Base-by-base conservation (phyloP, 2,329 filamentous ascomycete species). In the Aureobasidium namibiae region DNA sequence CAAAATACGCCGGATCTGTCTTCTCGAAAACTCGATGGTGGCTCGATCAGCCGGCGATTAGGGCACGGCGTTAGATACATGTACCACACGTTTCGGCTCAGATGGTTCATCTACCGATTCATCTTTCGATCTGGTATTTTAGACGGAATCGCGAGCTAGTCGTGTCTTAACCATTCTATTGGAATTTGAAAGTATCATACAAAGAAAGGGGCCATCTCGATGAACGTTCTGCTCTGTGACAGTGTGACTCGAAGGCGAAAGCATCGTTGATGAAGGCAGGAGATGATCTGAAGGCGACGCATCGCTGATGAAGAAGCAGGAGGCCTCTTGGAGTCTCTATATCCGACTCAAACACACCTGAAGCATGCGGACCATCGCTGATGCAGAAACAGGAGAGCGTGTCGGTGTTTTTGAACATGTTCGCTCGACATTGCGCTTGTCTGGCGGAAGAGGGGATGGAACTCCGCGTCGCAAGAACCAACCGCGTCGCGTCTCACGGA, bases 61-160 rank as follows among this genome's bases (percentile, higher is more conserved):
- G 5, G 38, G 26, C 24, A 9, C 50, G 50, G 50, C 34, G 21
- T 54, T 54, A 54, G 36, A 24, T 36, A 53, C 24, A 21, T 31
- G 36, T 36, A 53, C 34, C 36, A 53, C 49, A 53, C 49, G 49
- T 53, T 53, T 21, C 24, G 52, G 39, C 29, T 56, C 39, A 56
- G 52, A 41, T 53, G 13, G 1, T 29, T 10, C 49, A 56, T 56
- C 52, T 56, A 23, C 52, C 52, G 52, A 56, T 56, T 23, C 24
- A 56, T n/a, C 38, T n/a, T 34, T 31, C 52, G 52, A 56, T 56
- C 52, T 26, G 34, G 21, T 44, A 56, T 56, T 5, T 56, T 44
- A 44, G n/a, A 31, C 23, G 10, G 21, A 16, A 54, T 4, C 29
- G 8, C n/a, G 29, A 42, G 29, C 39, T 56, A 42, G 39, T 34